phyloP scores from a whole-genome alignment of 148 eudicot species.

The Vaccinium vitisidaea region DNA sequence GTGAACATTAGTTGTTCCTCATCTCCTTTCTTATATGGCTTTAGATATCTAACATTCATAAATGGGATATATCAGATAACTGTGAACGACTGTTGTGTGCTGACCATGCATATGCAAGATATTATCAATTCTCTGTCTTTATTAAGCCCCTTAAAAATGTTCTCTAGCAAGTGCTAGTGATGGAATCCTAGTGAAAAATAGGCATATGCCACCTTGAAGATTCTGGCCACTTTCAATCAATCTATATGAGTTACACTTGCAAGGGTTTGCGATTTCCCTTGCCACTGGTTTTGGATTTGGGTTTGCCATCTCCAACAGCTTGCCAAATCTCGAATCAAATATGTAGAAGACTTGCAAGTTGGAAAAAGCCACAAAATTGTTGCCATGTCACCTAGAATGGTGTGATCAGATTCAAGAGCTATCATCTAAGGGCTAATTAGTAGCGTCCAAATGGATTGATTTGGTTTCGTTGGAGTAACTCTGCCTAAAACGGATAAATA shows the following conservation, averaged over 20 bases:
- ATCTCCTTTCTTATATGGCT: background rate
- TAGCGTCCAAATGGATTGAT: background rate
- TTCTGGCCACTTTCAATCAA: background rate
- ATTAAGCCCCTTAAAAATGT: no score
- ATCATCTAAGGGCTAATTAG: background rate
- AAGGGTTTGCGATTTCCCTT: conserved; percentile 1
- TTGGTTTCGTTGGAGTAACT: background rate
- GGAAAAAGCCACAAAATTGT: background rate
- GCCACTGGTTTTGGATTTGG: background rate
- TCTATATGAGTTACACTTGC: background rate
- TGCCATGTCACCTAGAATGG: background rate
- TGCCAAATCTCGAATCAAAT: background rate
- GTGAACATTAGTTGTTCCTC: background rate
- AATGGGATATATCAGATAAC: background rate
- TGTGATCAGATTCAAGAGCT: background rate
- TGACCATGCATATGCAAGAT: background rate
- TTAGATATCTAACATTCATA: background rate
- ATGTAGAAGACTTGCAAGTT: background rate
- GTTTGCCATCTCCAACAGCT: background rate
- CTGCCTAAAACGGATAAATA: background rate
- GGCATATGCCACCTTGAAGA: background rate
- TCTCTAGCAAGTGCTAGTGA: background rate
- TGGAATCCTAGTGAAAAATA: background rate
- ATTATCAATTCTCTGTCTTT: background rate
- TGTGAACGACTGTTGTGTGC: background rate